phyloP scores from a whole-genome alignment of 768 basidiomycete species.

The Lactarius deliciosus region DNA sequence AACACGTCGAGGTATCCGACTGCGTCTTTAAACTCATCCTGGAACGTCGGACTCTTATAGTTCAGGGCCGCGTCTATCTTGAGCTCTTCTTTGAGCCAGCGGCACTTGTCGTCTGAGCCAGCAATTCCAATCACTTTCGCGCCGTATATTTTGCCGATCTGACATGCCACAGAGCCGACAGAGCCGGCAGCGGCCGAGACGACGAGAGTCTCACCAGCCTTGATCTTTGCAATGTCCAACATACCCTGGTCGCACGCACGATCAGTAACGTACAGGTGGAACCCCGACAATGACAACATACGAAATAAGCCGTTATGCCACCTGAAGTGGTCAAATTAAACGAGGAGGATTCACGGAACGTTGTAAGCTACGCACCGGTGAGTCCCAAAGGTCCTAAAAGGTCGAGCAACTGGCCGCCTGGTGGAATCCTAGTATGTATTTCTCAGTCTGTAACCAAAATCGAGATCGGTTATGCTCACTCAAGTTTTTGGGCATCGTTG shows the following conservation, averaged over 20 bases:
- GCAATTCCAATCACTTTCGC: constrained; percentile 88
- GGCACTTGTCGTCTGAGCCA: constrained; percentile 79
- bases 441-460: neutral
- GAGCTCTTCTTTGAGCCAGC: constrained; percentile 80
- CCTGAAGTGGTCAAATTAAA: constrained; percentile 43
- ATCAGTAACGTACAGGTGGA: constrained; percentile 12
- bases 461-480: constrained; percentile 43
- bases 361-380: constrained; percentile 49
- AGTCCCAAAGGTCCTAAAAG: constrained; percentile 78
- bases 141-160: constrained; percentile 75
- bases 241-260: constrained; percentile 56
- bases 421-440: constrained; percentile 46
- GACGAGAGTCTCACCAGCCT: constrained; percentile 81
- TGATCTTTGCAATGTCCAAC: constrained; percentile 73
- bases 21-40: constrained; percentile 62
- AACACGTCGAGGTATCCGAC: constrained; percentile 81
- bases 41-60: constrained; percentile 80
- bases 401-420: constrained; percentile 68
- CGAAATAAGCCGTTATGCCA: constrained; percentile 82
- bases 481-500: constrained; percentile 48
- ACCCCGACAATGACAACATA: constrained; percentile 37
- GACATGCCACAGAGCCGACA: constrained; percentile 81
- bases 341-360: neutral
- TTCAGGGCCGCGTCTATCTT: constrained; percentile 83
- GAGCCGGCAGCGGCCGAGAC: constrained; percentile 92